Base-by-base conservation (phyloP, 2,329 filamentous ascomycete species). In the Hyphodiscus sp. region DNA sequence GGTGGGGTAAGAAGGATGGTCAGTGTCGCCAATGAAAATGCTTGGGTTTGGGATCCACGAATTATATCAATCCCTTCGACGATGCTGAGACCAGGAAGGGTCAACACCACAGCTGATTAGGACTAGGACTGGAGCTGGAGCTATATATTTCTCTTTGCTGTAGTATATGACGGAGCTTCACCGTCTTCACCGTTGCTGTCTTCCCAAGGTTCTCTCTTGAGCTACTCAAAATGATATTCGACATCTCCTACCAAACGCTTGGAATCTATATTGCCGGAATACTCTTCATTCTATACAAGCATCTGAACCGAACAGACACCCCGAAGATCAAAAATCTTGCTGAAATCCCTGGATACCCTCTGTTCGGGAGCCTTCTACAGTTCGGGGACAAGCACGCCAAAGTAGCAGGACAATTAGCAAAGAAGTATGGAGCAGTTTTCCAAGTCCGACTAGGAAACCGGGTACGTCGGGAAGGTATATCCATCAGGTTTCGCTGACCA, bases 391-490 rank as follows among this genome's bases (percentile, higher is more conserved):
- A 26, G 41, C 55, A 57, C 48, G 55, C 55, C 16, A 52, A 20
- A 29, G 55, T 55, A 19, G 55, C 55, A 23, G 47, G 19, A n/a
- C 41, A 41, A 45, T 43, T 57, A 15, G 55, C 53, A 0, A 54
- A 52, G 18, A 52, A 55, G 43, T 57, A 55, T 52, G 55, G 55
- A 7, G 47, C 52, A 1, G 55, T 57, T 13, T 57, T 57, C 30
- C 55, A 57, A 55, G 55, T 55, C 1, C 20, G 55, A 45, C 46
- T 57, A 8, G 55, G 55, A 33, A 57, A 57, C 18, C 43, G 47
- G 41, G 55, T 52, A 23, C 15, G 52, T 50, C 13, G 16, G 20
- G 18, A 9, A 8, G 18, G 16, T 23, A 20, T 38, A 18, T 26
- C 10, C 10, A 16, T n/a, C 8, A 30, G 33, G 10, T 10, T 43